Percentiles rank a stretch among this genome's conserved stretches.
These are phyloP conservation scores for Sonneratia caseolaris DNA, from an alignment of 345 rosid species.

Conservation along the genomic window DNA sequence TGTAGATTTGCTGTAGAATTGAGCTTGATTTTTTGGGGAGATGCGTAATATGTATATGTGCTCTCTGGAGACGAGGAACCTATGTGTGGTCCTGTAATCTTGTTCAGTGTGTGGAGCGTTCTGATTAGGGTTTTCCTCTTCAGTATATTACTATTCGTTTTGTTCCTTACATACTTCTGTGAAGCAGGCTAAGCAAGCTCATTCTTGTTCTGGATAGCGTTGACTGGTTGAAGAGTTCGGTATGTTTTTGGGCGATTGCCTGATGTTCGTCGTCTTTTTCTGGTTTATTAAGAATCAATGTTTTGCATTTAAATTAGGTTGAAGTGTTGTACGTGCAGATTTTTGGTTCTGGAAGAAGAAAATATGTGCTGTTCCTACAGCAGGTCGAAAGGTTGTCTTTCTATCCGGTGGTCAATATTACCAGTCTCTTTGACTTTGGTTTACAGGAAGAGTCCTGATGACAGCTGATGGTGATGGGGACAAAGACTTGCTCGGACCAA, in stretches of 20 bases:
- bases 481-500: conserved; percentile 23
- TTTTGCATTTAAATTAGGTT: background rate
- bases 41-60: background rate
- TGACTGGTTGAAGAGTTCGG: background rate
- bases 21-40: background rate
- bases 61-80: background rate
- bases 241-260: background rate
- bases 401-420: conserved; percentile 5
- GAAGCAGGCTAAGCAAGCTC: background rate
- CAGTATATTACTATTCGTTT: background rate
- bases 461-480: conserved; percentile 27
- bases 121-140: background rate
- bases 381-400: conserved; percentile 17
- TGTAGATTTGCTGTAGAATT: background rate
- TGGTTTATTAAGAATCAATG: background rate
- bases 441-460: conserved; percentile 43
- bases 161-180: background rate
- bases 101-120: background rate
- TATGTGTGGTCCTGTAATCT: background rate
- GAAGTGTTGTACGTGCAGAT: background rate
- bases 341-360: conserved; percentile 14
- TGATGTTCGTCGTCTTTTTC: background rate
- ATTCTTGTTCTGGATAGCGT: background rate
- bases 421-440: conserved; percentile 25
- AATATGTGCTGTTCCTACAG: conserved; percentile 25